Conservation (phyloP, 2,329 filamentous ascomycete species). For the Ophiostoma sp. region DNA sequence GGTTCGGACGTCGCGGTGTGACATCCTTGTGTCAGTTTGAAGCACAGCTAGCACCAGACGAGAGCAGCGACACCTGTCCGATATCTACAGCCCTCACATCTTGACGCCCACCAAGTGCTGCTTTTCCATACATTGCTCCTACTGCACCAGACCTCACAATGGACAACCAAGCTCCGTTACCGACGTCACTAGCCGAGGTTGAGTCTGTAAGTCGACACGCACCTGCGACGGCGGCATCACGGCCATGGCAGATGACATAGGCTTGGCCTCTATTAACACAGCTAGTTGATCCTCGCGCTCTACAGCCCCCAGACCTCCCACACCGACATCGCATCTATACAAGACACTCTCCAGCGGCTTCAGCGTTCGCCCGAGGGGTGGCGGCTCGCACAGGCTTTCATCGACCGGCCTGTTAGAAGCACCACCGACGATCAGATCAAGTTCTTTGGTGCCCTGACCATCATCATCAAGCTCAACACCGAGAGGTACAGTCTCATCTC, state of each 20-base stretch:
- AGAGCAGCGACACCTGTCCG: neutral
- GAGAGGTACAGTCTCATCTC: conserved; percentile 55
- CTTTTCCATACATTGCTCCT: neutral
- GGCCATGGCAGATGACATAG: neutral
- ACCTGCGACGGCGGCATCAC: neutral
- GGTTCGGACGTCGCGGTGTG: neutral
- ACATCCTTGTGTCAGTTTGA: neutral
- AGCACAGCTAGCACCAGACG: neutral
- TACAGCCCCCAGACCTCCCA: conserved; percentile 47
- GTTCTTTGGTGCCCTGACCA: conserved; percentile 88
- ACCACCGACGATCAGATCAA: conserved; percentile 68
- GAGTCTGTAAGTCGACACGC: conserved; percentile 31
- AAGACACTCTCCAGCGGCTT: conserved; percentile 70
- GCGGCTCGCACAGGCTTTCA: conserved; percentile 72
- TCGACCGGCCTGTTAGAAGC: conserved; percentile 38
- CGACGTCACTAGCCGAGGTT: conserved; percentile 35
- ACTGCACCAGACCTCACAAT: conserved; percentile 17
- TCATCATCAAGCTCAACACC: conserved; percentile 92
- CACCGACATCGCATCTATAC: conserved; percentile 46
- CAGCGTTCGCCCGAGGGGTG: conserved; percentile 79
- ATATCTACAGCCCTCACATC: neutral
- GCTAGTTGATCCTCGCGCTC: conserved; percentile 45
- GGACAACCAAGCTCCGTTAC: conserved; percentile 27
- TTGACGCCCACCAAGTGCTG: neutral
- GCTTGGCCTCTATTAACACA: neutral